Conservation (phyloP, 2,329 filamentous ascomycete species). For the Diaporthe nobilis region DNA sequence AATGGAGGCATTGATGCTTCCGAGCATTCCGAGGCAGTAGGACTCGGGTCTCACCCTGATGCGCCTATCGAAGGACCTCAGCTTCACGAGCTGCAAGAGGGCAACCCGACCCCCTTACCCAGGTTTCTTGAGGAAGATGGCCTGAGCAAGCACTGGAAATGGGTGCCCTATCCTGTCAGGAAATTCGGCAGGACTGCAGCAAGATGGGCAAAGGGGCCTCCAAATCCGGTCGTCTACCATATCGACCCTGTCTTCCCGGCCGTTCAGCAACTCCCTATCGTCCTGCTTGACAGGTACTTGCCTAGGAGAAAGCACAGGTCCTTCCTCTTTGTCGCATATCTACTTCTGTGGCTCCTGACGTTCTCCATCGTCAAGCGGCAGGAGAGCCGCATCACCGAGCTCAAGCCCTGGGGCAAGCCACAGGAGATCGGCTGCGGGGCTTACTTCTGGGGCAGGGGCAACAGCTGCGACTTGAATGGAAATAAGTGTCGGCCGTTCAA, state of each 20-base stretch:
- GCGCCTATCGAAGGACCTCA: constrained; percentile 49
- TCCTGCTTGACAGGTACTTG: constrained; percentile 73
- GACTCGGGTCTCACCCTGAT: constrained; percentile 47
- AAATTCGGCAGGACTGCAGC: constrained; percentile 58
- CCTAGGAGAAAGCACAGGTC: constrained; percentile 72
- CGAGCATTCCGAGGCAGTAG: constrained; percentile 15
- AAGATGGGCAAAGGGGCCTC: constrained; percentile 70
- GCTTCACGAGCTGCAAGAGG: constrained; percentile 63
- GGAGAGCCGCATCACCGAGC: constrained; percentile 71
- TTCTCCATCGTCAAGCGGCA: constrained; percentile 79
- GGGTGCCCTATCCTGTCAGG: constrained; percentile 71
- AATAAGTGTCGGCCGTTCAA: constrained; percentile 82
- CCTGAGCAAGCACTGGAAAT: constrained; percentile 66
- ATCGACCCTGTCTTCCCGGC: constrained; percentile 75
- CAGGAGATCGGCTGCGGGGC: constrained; percentile 76
- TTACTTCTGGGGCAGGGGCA: constrained; percentile 79
- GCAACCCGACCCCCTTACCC: constrained; percentile 64
- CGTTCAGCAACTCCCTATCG: constrained; percentile 77
- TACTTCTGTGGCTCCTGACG: constrained; percentile 76
- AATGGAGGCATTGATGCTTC: constrained; percentile 31
- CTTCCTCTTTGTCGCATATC: constrained; percentile 71
- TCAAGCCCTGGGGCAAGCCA: constrained; percentile 77
- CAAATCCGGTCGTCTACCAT: constrained; percentile 63
- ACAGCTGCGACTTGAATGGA: constrained; percentile 81
- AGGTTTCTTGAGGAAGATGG: constrained; percentile 72